Evolutionary conservation across 208 protist genomes (phyloP).

Genomic region (Leishmania martiniquensis): DNA sequence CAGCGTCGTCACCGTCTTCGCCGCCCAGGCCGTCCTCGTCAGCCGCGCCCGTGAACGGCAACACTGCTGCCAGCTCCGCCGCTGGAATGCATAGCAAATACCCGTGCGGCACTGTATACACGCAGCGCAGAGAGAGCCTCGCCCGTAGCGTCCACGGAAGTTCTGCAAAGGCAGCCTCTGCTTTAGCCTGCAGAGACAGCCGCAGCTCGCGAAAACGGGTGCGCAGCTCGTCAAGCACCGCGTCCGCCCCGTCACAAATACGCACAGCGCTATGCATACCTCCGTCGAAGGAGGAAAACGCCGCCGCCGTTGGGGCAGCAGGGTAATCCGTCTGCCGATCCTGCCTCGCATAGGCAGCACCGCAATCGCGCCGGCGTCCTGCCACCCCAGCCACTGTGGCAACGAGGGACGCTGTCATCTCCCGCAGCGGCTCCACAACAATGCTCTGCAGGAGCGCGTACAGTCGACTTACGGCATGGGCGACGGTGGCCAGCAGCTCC

Average conservation of each 20-base stretch:
- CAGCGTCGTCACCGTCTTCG: background rate
- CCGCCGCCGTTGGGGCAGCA: background rate
- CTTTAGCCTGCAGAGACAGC: constrained; percentile 30
- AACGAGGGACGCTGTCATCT: constrained; percentile 39
- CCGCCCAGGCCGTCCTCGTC: background rate
- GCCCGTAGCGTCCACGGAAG: constrained; percentile 30
- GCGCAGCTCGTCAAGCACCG: constrained; percentile 42
- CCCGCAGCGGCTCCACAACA: constrained; percentile 30
- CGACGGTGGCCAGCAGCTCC: constrained; percentile 42
- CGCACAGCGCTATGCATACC: background rate
- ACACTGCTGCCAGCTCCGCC: constrained; percentile 10
- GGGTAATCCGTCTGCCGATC: background rate
- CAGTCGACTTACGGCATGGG: constrained; percentile 48
- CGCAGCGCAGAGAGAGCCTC: constrained; percentile 29
- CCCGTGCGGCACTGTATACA: constrained; percentile 33
- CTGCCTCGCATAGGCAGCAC: background rate
- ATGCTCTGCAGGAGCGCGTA: constrained; percentile 43
- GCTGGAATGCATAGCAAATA: constrained; percentile 37
- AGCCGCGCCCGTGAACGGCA: background rate
- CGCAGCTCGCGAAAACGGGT: constrained; percentile 28
- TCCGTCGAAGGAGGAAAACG: background rate
- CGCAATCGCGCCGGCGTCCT: background rate
- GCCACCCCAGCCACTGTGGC: constrained; percentile 17
- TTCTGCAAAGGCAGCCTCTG: constrained; percentile 24
- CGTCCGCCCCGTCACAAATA: constrained; percentile 34